phyloP scores from a whole-genome alignment of 2,329 filamentous ascomycete species.

The Beauveria rudraprayagi region DNA sequence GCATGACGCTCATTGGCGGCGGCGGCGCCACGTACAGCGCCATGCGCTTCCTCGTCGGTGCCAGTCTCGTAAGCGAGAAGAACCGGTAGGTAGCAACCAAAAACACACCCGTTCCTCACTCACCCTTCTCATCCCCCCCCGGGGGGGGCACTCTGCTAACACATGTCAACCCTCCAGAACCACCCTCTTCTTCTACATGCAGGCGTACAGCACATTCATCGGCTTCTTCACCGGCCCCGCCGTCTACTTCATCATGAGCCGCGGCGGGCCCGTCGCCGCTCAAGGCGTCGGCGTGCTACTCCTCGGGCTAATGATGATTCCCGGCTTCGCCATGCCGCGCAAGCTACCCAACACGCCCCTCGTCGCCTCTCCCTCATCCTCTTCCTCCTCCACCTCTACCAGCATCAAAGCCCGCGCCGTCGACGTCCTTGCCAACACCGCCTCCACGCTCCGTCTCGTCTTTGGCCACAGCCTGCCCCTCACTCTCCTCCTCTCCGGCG shows the following conservation, averaged over 20 bases:
- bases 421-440: background rate
- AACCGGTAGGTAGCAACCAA: background rate
- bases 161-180: background rate
- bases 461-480: slow-evolving; percentile 1
- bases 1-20: slow-evolving; percentile 10
- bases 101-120: no score
- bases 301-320: background rate
- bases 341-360: background rate
- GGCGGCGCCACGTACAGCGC: background rate
- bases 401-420: background rate
- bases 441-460: background rate
- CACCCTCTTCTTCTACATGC: slow-evolving; percentile 10
- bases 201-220: background rate
- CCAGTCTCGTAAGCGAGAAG: slow-evolving; percentile 4
- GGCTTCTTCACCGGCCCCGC: slow-evolving; percentile 7
- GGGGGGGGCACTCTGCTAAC: background rate
- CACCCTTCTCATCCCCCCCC: no score
- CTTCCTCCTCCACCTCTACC: background rate
- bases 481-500: slow-evolving; percentile 4
- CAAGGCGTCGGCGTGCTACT: background rate
- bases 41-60: slow-evolving; percentile 2
- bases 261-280: slow-evolving; percentile 1
- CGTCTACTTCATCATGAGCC: slow-evolving; percentile 6
- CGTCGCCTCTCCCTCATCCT: no score
- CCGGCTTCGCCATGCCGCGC: slow-evolving; percentile 5